Conservation (phyloP, 768 basidiomycete species). For the Daedaleopsis nitida region DNA sequence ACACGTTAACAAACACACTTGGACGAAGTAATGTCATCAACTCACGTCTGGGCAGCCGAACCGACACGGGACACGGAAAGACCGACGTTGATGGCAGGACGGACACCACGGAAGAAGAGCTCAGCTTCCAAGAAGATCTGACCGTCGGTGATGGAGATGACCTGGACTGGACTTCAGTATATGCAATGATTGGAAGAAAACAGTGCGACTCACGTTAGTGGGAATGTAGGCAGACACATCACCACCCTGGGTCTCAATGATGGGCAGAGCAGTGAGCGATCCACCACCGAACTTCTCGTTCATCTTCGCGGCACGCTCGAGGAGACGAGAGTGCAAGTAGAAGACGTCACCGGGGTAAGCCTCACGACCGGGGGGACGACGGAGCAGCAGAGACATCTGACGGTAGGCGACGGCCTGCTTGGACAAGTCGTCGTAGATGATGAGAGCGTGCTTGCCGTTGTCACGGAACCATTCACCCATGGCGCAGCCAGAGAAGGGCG, state of each 20-base stretch:
- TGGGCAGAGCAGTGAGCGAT: conserved; percentile 97
- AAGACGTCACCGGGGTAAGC: conserved; percentile 99
- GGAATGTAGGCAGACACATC: conserved; percentile 99
- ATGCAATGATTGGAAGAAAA: background rate
- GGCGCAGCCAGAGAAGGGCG: conserved; percentile 99
- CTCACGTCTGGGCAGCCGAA: conserved; percentile 98
- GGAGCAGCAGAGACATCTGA: conserved; percentile 99
- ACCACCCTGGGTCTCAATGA: conserved; percentile 99
- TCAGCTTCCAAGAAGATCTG: conserved; percentile 99
- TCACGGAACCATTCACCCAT: conserved; percentile 99
- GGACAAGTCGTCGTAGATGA: conserved; percentile 99
- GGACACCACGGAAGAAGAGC: conserved; percentile 99
- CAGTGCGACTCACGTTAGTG: conserved; percentile 66
- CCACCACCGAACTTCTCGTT: conserved; percentile 98
- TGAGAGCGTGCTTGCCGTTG: conserved; percentile 99
- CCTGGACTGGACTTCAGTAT: conserved; percentile 45
- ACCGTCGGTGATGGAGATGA: conserved; percentile 99
- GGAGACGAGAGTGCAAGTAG: conserved; percentile 99
- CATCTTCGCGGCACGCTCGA: conserved; percentile 99
- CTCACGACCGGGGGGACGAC: conserved; percentile 99
- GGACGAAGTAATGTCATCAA: conserved; percentile 10
- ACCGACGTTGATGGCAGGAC: conserved; percentile 99
- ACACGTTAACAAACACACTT: background rate
- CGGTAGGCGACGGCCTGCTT: conserved; percentile 99
- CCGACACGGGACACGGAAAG: conserved; percentile 99